A percentile compares a stretch with the other conserved stretches of the same genome.
These are phyloP conservation scores for Pseudozyma thailandica DNA, from an alignment of 1,284 basidiomycete species.

Conservation along the genomic window DNA sequence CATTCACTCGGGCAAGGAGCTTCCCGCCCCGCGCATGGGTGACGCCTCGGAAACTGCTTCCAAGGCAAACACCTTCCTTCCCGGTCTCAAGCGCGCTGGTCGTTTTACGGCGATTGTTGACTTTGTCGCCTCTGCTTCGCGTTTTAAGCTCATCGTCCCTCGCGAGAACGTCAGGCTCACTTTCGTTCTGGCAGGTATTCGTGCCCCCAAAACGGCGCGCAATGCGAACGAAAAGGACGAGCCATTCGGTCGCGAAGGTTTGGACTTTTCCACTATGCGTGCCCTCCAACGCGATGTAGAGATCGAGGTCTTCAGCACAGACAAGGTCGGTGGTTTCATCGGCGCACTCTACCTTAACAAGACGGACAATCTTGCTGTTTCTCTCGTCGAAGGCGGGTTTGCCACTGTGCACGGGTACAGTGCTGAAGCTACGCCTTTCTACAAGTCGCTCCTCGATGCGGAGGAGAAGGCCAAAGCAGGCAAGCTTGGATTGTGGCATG, in stretches of 20 bases:
- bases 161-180: conserved; percentile 58
- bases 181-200: conserved; percentile 67
- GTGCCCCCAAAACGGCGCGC: conserved; percentile 69
- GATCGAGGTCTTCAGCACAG: conserved; percentile 85
- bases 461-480: conserved; percentile 76
- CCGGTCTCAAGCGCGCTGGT: conserved; percentile 89
- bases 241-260: conserved; percentile 84
- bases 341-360: conserved; percentile 81
- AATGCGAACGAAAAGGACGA: conserved; percentile 87
- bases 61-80: conserved; percentile 74
- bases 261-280: conserved; percentile 80
- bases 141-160: conserved; percentile 61
- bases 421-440: conserved; percentile 82
- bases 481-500: conserved; percentile 80
- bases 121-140: conserved; percentile 76
- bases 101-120: conserved; percentile 87
- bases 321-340: conserved; percentile 96
- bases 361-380: conserved; percentile 81
- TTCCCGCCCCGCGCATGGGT: conserved; percentile 75
- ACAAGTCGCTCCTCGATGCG: conserved; percentile 81
- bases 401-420: conserved; percentile 88
- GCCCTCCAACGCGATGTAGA: conserved; percentile 96
- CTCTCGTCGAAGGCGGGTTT: conserved; percentile 82
- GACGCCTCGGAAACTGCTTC: conserved; percentile 77
- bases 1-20: conserved; percentile 91